Percentiles rank a stretch among this genome's conserved stretches.
Evolutionary conservation across 768 basidiomycete genomes (phyloP).

Genomic region (Auricularia cornea): DNA sequence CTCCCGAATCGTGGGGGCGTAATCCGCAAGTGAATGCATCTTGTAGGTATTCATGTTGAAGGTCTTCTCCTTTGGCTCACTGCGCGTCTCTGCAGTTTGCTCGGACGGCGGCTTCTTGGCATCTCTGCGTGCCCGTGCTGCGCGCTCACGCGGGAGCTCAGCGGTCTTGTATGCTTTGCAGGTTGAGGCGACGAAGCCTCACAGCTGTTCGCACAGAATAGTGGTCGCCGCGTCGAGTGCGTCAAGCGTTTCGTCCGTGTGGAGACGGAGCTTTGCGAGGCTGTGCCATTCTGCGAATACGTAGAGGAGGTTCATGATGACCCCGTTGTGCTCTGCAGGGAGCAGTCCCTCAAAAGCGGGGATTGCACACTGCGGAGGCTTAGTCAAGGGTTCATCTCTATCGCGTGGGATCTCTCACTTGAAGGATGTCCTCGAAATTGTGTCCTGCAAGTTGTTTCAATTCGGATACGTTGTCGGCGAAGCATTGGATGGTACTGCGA

Average conservation of each 20-base stretch:
- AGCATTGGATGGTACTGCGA: conserved; percentile 11
- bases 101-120: background rate
- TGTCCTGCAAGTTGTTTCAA: conserved; percentile 17
- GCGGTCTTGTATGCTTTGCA: conserved; percentile 19
- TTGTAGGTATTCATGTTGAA: background rate
- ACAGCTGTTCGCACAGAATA: conserved; percentile 11
- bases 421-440: conserved; percentile 21
- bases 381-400: too few species aligned
- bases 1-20: background rate
- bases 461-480: conserved; percentile 13
- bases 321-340: background rate
- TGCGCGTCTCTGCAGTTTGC: background rate
- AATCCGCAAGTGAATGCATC: background rate
- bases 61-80: background rate
- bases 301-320: background rate
- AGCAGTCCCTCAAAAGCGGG: background rate
- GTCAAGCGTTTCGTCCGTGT: conserved; percentile 1
- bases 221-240: conserved; percentile 16
- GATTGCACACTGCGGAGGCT: background rate
- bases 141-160: conserved; percentile 26
- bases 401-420: conserved; percentile 7
- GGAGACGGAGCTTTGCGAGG: conserved; percentile 8
- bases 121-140: conserved; percentile 12
- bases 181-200: conserved; percentile 15
- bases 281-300: conserved; percentile 1